Conservation (phyloP, 2,329 filamentous ascomycete genomes). For the Aspergillus pseudoviridinutans region DNA sequence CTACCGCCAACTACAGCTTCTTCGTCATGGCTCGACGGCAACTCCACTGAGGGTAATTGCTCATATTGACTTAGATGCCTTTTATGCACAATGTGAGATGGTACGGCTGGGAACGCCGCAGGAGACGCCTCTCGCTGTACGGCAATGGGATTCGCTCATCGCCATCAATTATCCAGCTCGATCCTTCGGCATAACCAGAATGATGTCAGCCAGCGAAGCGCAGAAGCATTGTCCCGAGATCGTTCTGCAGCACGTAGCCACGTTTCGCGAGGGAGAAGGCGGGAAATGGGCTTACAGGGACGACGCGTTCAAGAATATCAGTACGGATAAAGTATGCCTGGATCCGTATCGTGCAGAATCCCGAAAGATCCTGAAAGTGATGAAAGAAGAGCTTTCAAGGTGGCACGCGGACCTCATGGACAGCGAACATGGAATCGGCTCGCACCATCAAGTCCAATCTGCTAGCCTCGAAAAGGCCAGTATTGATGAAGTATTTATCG, state of each 20-base stretch:
- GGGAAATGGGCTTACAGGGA: slow-evolving; percentile 82
- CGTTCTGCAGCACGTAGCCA: slow-evolving; percentile 87
- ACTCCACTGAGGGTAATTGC: slow-evolving; percentile 82
- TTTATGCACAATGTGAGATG: slow-evolving; percentile 96
- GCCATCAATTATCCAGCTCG: slow-evolving; percentile 94
- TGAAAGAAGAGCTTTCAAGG: slow-evolving; percentile 67
- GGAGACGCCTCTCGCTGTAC: slow-evolving; percentile 80
- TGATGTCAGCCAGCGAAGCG: slow-evolving; percentile 76
- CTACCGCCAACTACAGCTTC: slow-evolving; percentile 73
- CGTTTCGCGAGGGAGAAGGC: slow-evolving; percentile 86
- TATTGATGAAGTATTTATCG: slow-evolving; percentile 93
- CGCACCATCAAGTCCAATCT: slow-evolving; percentile 25
- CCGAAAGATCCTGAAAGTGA: slow-evolving; percentile 71
- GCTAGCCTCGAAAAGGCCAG: slow-evolving; percentile 82
- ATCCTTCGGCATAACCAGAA: slow-evolving; percentile 71
- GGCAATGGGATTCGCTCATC: slow-evolving; percentile 93
- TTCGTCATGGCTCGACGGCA: slow-evolving; percentile 65
- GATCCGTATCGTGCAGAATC: slow-evolving; percentile 88
- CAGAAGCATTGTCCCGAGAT: slow-evolving; percentile 81
- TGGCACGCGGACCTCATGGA: slow-evolving; percentile 25
- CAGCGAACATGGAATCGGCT: slow-evolving; percentile 5
- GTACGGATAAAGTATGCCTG: slow-evolving; percentile 86
- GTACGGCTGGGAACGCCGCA: slow-evolving; percentile 72
- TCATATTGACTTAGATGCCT: slow-evolving; percentile 93
- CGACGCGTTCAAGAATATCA: slow-evolving; percentile 73